Evolutionary conservation across 768 basidiomycete genomes (phyloP), one percentile per base, ranked within the genome.

Genomic region (Omphalotus guepiniiformis): DNA sequence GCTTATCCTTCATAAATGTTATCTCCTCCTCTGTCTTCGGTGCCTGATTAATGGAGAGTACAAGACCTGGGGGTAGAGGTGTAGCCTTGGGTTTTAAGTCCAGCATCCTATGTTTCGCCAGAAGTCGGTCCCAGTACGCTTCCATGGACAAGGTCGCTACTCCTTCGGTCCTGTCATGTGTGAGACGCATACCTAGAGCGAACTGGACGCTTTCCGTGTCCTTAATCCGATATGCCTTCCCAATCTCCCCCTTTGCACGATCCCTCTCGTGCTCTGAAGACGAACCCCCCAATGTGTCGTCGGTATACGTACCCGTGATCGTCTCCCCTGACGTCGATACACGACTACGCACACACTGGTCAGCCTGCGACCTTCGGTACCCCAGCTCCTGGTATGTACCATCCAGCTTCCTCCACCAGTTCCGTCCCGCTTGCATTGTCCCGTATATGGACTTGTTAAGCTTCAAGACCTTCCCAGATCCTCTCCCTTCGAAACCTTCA

Each of bases 401-500:
- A 22, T 37, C 48, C 6, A 53, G 28, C 36, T 41, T 49, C 37
- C 36, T 35, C 15, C 41, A 48, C 51, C 51, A 53, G 30, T 49
- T 42, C 6, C 19, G 38, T 3, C 51, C 47, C 16, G 39, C 47
- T 32, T 50, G 52, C 49, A 45, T 50, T 21, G 42, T 52, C 5
- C 50, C 50, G 27, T 51, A 55, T 27, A 43, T 41, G 3, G 48
- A 45, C 26, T 50, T 45, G 26, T 40, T 44, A 11, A 48, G 27
- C 18, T 25, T 19, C 16, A 21, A 40, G 6, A 46, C 44, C 44
- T 46, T 46, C n/a, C 44, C 44, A 8, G 19, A 5, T 8, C 39
- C 39, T 19, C n/a, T 4, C n/a, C 23, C 57, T 49, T 71, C 30
- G 46, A 55, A 44, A 25, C 15, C 39, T 15, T 16, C 16, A 15